Conservation (phyloP, 2,329 filamentous ascomycete species). For the Monilinia fructicola region DNA sequence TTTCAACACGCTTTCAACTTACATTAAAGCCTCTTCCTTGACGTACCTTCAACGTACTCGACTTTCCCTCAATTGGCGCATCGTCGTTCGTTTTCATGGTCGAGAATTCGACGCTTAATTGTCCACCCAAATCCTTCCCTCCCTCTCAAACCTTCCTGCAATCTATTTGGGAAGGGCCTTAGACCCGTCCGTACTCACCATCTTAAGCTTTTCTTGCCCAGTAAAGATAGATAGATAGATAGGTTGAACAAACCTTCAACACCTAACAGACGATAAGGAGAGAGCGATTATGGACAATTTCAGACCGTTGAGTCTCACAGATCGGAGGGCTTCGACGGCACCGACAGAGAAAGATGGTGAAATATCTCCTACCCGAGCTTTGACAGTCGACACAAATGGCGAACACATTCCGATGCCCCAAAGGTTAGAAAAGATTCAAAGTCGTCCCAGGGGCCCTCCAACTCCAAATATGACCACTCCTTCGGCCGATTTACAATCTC, state of each 20-base stretch:
- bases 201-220: background rate
- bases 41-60: background rate
- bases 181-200: background rate
- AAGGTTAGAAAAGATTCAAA: conserved; percentile 56
- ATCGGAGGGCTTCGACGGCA: conserved; percentile 58
- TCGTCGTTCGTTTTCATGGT: conserved; percentile 7
- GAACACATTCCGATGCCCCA: conserved; percentile 41
- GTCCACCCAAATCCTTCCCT: conserved; percentile 15
- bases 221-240: background rate
- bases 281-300: conserved; percentile 38
- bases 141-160: conserved; percentile 9
- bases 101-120: conserved; percentile 2
- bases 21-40: background rate
- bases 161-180: conserved; percentile 1
- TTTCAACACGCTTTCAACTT: conserved; percentile 12
- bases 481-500: conserved; percentile 58
- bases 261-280: background rate
- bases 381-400: conserved; percentile 52
- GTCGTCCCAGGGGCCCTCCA: conserved; percentile 57
- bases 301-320: conserved; percentile 59
- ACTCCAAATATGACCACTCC: conserved; percentile 67
- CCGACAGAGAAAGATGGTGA: conserved; percentile 50
- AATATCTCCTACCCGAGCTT: conserved; percentile 38
- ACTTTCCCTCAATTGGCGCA: conserved; percentile 4
- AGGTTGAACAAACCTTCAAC: too few relatives aligned